A percentile compares a stretch with the other conserved stretches of the same genome.
phyloP scores from a whole-genome alignment of 176 grass and related monocot species.

The Paspalum vaginatum region DNA sequence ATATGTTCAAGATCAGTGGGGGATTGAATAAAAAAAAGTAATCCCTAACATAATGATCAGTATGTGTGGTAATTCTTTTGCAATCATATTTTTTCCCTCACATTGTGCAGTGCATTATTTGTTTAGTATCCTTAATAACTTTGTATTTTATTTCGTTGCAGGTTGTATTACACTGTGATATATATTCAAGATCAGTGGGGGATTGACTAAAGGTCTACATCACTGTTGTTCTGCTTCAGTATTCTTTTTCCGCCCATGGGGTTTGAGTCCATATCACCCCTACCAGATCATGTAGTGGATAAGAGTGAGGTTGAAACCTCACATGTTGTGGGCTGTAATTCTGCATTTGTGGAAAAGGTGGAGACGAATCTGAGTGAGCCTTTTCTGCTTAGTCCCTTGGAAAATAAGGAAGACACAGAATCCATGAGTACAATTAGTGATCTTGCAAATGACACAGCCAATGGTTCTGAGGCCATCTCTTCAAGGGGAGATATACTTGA shows the following conservation, averaged over 20 bases:
- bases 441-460: background rate
- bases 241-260: constrained; percentile 16
- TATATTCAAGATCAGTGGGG: background rate
- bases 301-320: constrained; percentile 12
- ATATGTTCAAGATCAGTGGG: background rate
- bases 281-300: background rate
- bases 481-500: constrained; percentile 32
- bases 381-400: constrained; percentile 22
- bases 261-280: constrained; percentile 1
- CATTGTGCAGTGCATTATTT: background rate
- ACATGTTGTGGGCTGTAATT: constrained; percentile 17
- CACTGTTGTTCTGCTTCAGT: background rate
- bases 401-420: constrained; percentile 20
- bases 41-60: background rate
- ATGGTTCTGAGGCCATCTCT: constrained; percentile 5
- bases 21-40: too few relatives aligned
- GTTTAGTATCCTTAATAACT: background rate
- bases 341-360: constrained; percentile 7
- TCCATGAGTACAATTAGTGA: constrained; percentile 23
- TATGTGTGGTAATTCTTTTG: background rate
- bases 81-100: background rate
- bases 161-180: constrained; percentile 16
- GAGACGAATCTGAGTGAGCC: constrained; percentile 15
- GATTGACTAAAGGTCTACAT: background rate
- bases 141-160: constrained; percentile 10